A percentile compares a stretch with the other conserved stretches of the same genome.
These are phyloP conservation scores for Populus nigra DNA, from an alignment of 345 rosid genomes.

Conservation along the genomic window DNA sequence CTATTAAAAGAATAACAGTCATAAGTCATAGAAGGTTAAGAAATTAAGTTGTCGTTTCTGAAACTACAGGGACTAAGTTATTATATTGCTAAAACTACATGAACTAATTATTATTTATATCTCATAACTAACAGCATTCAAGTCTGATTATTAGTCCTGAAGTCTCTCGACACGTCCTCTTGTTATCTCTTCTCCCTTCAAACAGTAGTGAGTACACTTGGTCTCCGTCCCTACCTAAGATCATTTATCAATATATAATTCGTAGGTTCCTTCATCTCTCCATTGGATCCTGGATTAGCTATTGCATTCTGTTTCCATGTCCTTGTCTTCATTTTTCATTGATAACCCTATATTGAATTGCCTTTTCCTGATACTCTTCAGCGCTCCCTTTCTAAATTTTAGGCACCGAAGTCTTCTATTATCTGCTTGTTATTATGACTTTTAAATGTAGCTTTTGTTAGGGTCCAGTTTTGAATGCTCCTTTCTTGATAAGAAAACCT, in stretches of 20 bases:
- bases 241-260: background rate
- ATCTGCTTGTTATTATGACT: background rate
- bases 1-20: too few relatives aligned
- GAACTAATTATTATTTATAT: too few relatives aligned
- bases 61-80: too few relatives aligned
- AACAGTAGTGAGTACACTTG: background rate
- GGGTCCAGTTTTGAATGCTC: background rate
- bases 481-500: background rate
- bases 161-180: slow-evolving; percentile 24
- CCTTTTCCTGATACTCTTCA: background rate
- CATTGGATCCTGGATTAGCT: background rate
- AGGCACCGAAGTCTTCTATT: background rate
- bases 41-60: too few relatives aligned
- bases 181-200: background rate
- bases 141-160: slow-evolving; percentile 13
- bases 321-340: background rate
- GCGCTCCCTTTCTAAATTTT: background rate
- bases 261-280: background rate
- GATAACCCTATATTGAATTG: background rate
- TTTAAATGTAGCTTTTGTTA: background rate
- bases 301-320: background rate
- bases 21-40: too few relatives aligned
- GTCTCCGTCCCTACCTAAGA: background rate
- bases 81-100: too few relatives aligned
- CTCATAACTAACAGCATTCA: too few relatives aligned